Evolutionary conservation across 441 rosid genomes (phyloP).

Genomic region (Erodium chrysanthum): DNA sequence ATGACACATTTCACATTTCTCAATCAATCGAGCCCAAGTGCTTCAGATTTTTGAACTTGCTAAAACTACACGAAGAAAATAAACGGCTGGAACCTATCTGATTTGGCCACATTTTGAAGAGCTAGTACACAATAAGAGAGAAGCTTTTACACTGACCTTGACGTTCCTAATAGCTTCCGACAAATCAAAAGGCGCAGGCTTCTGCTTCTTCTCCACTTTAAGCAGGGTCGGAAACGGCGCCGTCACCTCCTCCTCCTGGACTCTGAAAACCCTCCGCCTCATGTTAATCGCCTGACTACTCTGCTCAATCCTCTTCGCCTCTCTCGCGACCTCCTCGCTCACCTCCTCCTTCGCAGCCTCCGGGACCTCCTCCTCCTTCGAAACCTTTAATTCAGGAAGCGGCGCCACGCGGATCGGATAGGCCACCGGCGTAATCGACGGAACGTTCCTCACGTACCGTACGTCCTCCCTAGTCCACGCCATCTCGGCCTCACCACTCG

Average conservation of each 20-base stretch:
- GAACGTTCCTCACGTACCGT: slow-evolving; percentile 54
- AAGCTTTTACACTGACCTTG: slow-evolving; percentile 45
- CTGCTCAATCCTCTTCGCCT: slow-evolving; percentile 31
- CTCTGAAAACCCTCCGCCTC: slow-evolving; percentile 30
- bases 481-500: not conserved
- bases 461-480: slow-evolving; percentile 62
- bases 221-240: slow-evolving; percentile 59
- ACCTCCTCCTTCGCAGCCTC: slow-evolving; percentile 25
- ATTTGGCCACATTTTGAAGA: not conserved
- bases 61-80: not conserved
- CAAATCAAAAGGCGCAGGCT: slow-evolving; percentile 54
- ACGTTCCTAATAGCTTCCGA: slow-evolving; percentile 70
- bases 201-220: slow-evolving; percentile 53
- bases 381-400: slow-evolving; percentile 54
- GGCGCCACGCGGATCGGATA: slow-evolving; percentile 74
- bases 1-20: no score
- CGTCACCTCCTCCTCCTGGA: slow-evolving; percentile 30
- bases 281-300: slow-evolving; percentile 19
- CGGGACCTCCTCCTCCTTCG: slow-evolving; percentile 3
- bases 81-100: no score
- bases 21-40: not conserved
- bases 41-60: not conserved
- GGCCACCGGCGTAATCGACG: slow-evolving; percentile 50
- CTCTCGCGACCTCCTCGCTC: slow-evolving; percentile 21
- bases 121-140: not conserved